A percentile compares a stretch with the other conserved stretches of the same genome.
Conservation (phyloP, 1,284 basidiomycete genomes). For the Pyrrhoderma lamaoense region DNA sequence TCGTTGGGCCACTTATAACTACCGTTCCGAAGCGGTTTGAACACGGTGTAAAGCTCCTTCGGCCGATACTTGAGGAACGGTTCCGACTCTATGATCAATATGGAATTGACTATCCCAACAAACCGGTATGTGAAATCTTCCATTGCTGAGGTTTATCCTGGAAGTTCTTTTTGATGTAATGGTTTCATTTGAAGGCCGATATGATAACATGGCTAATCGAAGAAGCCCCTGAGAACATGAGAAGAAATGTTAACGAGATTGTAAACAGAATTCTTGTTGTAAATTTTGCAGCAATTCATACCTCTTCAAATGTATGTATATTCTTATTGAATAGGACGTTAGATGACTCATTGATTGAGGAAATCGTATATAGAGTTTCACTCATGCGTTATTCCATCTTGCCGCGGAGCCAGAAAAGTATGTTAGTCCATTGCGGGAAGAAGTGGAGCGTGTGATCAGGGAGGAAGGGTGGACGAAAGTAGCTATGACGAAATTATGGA, state of each 20-base stretch:
- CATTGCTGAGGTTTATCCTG: neutral
- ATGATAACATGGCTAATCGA: conserved; percentile 16
- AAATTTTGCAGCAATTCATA: conserved; percentile 30
- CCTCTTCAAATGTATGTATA: conserved; percentile 24
- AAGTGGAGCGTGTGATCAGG: conserved; percentile 31
- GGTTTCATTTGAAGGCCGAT: conserved; percentile 1
- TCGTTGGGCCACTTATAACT: conserved; percentile 1
- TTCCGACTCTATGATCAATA: conserved; percentile 25
- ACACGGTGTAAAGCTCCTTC: conserved; percentile 25
- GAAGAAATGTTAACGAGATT: conserved; percentile 13
- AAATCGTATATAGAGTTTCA: conserved; percentile 26
- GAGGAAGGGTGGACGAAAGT: conserved; percentile 40
- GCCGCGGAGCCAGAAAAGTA: conserved; percentile 34
- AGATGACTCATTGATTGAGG: conserved; percentile 22
- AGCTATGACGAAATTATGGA: conserved; percentile 36
- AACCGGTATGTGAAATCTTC: conserved; percentile 28
- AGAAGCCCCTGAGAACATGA: conserved; percentile 12
- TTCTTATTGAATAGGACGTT: conserved; percentile 15
- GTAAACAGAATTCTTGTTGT: conserved; percentile 23
- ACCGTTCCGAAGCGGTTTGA: conserved; percentile 11
- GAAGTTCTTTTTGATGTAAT: too few species aligned
- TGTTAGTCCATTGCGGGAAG: conserved; percentile 37
- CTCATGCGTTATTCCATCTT: conserved; percentile 34
- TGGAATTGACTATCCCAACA: conserved; percentile 31
- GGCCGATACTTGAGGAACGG: conserved; percentile 33